phyloP scores from a whole-genome alignment of 2,329 filamentous ascomycete species.

The Colletotrichum australisinense region DNA sequence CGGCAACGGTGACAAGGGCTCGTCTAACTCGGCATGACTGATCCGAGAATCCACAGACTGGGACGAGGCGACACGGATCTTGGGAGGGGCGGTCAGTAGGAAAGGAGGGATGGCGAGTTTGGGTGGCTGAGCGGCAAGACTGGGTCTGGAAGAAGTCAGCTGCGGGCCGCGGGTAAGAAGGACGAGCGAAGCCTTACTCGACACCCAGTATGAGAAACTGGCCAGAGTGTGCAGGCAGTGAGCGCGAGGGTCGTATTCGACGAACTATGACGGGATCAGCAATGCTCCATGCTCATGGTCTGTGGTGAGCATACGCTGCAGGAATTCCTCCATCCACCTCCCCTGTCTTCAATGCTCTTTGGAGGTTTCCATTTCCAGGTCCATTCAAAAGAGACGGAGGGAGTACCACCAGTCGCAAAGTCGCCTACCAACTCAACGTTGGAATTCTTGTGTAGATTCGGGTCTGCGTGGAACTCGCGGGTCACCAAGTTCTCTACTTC shows the following conservation, averaged over 20 bases:
- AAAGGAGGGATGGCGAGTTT: conserved; percentile 77
- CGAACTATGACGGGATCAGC: conserved; percentile 70
- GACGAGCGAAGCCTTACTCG: conserved; percentile 66
- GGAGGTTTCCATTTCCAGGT: conserved; percentile 97
- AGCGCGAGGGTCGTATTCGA: conserved; percentile 95
- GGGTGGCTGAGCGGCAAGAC: conserved; percentile 64
- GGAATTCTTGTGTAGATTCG: conserved; percentile 95
- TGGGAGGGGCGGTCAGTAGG: conserved; percentile 77
- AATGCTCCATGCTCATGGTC: conserved; percentile 13
- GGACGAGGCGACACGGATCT: conserved; percentile 84
- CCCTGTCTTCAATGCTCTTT: conserved; percentile 81
- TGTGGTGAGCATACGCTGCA: conserved; percentile 78
- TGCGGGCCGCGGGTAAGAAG: neutral
- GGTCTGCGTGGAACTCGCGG: conserved; percentile 95
- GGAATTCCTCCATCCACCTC: conserved; percentile 93
- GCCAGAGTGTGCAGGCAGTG: conserved; percentile 90
- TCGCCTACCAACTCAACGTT: conserved; percentile 97
- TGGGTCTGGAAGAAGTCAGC: conserved; percentile 52
- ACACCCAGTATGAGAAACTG: conserved; percentile 95
- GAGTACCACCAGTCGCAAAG: conserved; percentile 83
- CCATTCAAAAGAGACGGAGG: conserved; percentile 92
- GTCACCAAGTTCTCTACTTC: conserved; percentile 96
- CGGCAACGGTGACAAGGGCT: conserved; percentile 65
- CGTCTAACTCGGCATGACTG: conserved; percentile 76
- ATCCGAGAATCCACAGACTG: conserved; percentile 88